Conservation (phyloP, 257 asterid genomes). For the Anisodus tanguticus region DNA sequence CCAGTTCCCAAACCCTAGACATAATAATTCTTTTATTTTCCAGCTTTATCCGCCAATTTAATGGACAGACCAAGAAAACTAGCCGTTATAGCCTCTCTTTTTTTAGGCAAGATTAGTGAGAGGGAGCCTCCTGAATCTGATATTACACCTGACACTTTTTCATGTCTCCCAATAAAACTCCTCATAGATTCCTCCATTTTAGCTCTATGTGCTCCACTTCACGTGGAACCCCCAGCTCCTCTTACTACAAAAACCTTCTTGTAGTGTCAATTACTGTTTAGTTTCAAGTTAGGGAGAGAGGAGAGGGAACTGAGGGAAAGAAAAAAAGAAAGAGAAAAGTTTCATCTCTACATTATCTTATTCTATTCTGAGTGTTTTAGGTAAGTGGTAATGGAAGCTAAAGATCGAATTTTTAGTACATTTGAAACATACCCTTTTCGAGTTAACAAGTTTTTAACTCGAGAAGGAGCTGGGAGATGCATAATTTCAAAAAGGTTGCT, state of each 20-base stretch:
- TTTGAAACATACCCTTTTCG: conserved; percentile 33
- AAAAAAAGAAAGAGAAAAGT: background rate
- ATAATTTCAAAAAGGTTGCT: conserved; percentile 25
- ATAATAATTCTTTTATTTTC: conserved; percentile 25
- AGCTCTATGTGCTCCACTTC: conserved; percentile 40
- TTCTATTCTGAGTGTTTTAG: conserved; percentile 7
- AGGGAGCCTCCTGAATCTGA: conserved; percentile 36
- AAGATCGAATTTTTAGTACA: background rate
- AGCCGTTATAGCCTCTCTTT: conserved; percentile 64
- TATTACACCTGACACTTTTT: conserved; percentile 48
- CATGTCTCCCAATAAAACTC: conserved; percentile 39
- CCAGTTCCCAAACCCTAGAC: conserved; percentile 42
- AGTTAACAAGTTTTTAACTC: conserved; percentile 24
- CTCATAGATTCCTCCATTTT: conserved; percentile 32
- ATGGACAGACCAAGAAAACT: conserved; percentile 50
- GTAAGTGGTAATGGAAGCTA: conserved; percentile 39
- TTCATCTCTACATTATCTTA: conserved; percentile 21
- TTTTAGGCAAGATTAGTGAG: conserved; percentile 14
- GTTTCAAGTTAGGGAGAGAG: conserved; percentile 18
- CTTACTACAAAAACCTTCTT: conserved; percentile 34
- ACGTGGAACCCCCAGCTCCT: conserved; percentile 42
- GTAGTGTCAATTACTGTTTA: background rate
- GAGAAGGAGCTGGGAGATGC: conserved; percentile 26
- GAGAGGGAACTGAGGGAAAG: background rate
- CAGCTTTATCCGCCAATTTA: too few relatives aligned